Conservation (phyloP, 352 stramenopile species). For the Globisporangium irregulare region DNA sequence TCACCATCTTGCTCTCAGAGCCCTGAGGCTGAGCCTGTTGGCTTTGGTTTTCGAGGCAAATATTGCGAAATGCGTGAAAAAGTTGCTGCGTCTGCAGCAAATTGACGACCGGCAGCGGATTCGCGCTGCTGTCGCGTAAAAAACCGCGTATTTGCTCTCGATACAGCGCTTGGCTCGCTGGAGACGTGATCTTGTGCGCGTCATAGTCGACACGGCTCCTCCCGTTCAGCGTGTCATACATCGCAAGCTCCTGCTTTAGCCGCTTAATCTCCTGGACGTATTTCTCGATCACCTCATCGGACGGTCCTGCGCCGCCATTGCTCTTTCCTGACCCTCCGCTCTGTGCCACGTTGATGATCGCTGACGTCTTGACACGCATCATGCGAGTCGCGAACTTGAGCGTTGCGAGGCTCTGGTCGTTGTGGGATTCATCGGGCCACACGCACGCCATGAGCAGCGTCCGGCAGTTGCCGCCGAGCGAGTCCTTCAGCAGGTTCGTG, state of each 20-base stretch:
- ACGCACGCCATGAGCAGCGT: conserved; percentile 87
- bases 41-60: conserved; percentile 31
- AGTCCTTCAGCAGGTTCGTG: conserved; percentile 90
- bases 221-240: conserved; percentile 63
- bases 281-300: conserved; percentile 22
- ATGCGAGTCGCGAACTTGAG: conserved; percentile 91
- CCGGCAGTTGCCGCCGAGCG: conserved; percentile 73
- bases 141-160: conserved; percentile 30
- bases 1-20: conserved; percentile 46
- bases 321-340: conserved; percentile 3
- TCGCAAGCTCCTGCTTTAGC: conserved; percentile 52
- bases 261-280: conserved; percentile 46
- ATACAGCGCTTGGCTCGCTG: conserved; percentile 16
- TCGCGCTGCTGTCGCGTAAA: conserved; percentile 27
- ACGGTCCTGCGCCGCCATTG: conserved; percentile 19
- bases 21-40: conserved; percentile 1
- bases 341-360: conserved; percentile 59
- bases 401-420: conserved; percentile 89
- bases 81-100: conserved; percentile 45
- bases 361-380: conserved; percentile 79
- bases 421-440: conserved; percentile 66
- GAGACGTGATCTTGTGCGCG: conserved; percentile 18
- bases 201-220: conserved; percentile 34
- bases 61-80: conserved; percentile 39
- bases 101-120: conserved; percentile 35